Conservation (phyloP, 148 eudicot species). For the Amaranthus palmeri region DNA sequence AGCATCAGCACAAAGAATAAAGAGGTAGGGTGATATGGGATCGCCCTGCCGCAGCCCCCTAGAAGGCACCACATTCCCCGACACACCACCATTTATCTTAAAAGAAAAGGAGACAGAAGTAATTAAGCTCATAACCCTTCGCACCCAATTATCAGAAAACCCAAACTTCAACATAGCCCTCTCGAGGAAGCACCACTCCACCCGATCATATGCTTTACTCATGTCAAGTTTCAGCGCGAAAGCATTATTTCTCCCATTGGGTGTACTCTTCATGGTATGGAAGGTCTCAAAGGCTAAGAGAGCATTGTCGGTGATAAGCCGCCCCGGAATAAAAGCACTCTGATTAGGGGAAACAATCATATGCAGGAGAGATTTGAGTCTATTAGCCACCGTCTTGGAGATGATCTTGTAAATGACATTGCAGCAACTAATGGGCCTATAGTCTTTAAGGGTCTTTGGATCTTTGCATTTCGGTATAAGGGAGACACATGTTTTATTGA, state of each 20-base stretch:
- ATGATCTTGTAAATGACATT: not conserved
- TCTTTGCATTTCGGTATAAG: not conserved
- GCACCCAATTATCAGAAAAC: not conserved
- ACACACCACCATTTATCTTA: not conserved
- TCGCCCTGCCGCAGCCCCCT: not conserved
- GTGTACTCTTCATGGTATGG: not conserved
- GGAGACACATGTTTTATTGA: not conserved
- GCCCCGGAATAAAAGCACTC: not conserved
- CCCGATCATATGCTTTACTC: not conserved
- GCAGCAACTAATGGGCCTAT: not conserved
- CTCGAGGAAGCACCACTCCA: not conserved
- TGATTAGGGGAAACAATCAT: not conserved
- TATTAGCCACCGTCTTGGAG: not conserved
- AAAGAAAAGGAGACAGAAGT: not conserved
- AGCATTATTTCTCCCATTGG: not conserved
- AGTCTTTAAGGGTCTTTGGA: not conserved
- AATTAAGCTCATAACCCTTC: not conserved
- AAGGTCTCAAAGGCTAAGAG: conserved; percentile 3
- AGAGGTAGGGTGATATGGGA: not conserved
- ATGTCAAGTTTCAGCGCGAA: not conserved
- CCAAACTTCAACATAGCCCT: not conserved
- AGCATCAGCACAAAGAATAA: too few relatives aligned
- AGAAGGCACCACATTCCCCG: not conserved
- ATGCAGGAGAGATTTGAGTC: not conserved
- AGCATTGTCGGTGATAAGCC: not conserved